Percentiles rank a stretch among this genome's conserved stretches.
Conservation (phyloP, 768 basidiomycete species). For the Aureoboletus auriporus region DNA sequence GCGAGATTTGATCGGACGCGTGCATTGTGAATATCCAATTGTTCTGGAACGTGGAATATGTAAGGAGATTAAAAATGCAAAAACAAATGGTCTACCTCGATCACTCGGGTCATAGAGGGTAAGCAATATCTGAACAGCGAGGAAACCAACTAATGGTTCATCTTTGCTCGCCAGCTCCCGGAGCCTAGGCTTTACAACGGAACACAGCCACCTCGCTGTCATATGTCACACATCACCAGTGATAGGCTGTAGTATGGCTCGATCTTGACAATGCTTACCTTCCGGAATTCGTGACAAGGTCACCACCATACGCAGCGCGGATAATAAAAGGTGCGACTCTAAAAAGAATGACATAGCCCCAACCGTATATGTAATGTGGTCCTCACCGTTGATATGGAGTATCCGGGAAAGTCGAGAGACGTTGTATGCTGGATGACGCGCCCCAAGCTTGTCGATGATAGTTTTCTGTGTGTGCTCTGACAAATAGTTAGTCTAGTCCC, state of each 20-base stretch:
- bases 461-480: too few relatives aligned
- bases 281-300: neutral
- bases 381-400: too few relatives aligned
- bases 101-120: slow-evolving; percentile 4
- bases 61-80: neutral
- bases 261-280: neutral
- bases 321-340: slow-evolving; percentile 6
- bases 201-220: neutral
- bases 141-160: slow-evolving; percentile 7
- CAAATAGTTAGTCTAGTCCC: too few relatives aligned
- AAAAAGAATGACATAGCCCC: neutral
- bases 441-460: too few relatives aligned
- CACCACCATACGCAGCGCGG: slow-evolving; percentile 12
- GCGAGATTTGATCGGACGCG: slow-evolving; percentile 14
- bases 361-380: too few relatives aligned
- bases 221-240: neutral
- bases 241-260: too few relatives aligned
- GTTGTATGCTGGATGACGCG: too few relatives aligned
- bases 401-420: too few relatives aligned
- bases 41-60: slow-evolving; percentile 1
- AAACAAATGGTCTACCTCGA: neutral
- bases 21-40: slow-evolving; percentile 1
- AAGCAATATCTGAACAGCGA: slow-evolving; percentile 18
- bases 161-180: slow-evolving; percentile 9
- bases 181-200: slow-evolving; percentile 8